phyloP scores from a whole-genome alignment of 2,329 filamentous ascomycete species.

The Leptoxyphium fumago region DNA sequence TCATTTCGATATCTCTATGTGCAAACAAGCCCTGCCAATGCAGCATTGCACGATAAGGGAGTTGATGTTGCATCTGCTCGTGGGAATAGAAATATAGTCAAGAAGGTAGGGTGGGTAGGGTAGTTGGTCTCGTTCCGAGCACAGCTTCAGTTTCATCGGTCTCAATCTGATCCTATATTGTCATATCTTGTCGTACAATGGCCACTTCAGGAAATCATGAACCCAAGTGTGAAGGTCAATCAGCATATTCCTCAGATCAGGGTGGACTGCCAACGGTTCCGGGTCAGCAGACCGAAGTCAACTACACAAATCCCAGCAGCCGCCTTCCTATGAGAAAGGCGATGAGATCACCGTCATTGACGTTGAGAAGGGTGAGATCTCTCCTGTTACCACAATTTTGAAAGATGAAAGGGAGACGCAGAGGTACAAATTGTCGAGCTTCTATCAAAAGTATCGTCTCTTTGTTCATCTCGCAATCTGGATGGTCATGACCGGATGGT shows the following conservation, averaged over 20 bases:
- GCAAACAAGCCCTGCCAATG: neutral
- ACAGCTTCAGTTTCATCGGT: too few relatives aligned
- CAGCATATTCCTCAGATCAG: too few relatives aligned
- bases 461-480: slow-evolving; percentile 22
- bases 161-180: too few relatives aligned
- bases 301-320: neutral
- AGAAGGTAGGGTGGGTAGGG: too few relatives aligned
- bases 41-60: neutral
- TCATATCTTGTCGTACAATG: too few relatives aligned
- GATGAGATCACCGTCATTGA: neutral
- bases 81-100: neutral
- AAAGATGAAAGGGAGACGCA: slow-evolving; percentile 10
- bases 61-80: slow-evolving; percentile 2
- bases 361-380: neutral
- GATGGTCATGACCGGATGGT: slow-evolving; percentile 41
- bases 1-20: neutral
- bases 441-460: slow-evolving; percentile 34
- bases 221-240: too few relatives aligned
- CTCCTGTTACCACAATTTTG: neutral
- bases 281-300: neutral
- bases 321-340: neutral
- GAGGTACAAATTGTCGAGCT: slow-evolving; percentile 19
- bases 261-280: neutral
- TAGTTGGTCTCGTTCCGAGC: too few relatives aligned
- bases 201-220: too few relatives aligned